Percentiles rank a stretch among this genome's conserved stretches.
Conservation (phyloP, 2,329 filamentous ascomycete species). For the Harringtonia lauricola region DNA sequence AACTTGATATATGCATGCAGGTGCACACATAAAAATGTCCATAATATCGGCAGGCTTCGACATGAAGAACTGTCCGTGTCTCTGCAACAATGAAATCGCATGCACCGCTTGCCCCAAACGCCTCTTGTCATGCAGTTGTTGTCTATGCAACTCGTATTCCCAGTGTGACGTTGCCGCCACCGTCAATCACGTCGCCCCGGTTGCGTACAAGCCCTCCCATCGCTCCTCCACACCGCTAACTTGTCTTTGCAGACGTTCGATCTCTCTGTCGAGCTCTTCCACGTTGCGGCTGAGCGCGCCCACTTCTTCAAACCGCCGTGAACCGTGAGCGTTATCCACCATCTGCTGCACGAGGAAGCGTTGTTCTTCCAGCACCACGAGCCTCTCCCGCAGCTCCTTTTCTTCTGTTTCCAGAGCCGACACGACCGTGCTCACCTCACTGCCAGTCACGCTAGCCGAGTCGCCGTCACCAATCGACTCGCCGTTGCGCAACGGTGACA, state of each 20-base stretch:
- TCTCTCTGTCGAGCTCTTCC: slow-evolving; percentile 73
- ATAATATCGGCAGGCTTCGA: too few species aligned
- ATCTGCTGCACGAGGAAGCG: slow-evolving; percentile 81
- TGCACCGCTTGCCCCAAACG: neutral
- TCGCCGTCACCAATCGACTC: slow-evolving; percentile 31
- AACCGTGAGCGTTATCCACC: slow-evolving; percentile 65
- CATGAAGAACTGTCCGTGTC: too few species aligned
- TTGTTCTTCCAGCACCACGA: slow-evolving; percentile 85
- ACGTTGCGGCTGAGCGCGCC: slow-evolving; percentile 67
- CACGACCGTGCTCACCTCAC: slow-evolving; percentile 41
- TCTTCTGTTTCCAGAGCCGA: slow-evolving; percentile 68
- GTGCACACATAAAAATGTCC: too few species aligned
- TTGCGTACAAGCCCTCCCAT: slow-evolving; percentile 41
- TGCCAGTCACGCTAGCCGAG: slow-evolving; percentile 34
- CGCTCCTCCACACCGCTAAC: slow-evolving; percentile 53
- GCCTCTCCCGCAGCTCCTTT: slow-evolving; percentile 64
- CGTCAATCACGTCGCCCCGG: slow-evolving; percentile 5
- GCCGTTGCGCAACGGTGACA: slow-evolving; percentile 35
- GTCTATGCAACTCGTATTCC: too few species aligned
- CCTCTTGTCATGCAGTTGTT: neutral
- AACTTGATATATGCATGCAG: too few species aligned
- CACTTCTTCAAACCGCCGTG: slow-evolving; percentile 78
- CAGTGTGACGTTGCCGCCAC: too few species aligned
- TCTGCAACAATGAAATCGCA: too few species aligned
- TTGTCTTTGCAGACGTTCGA: slow-evolving; percentile 53